A percentile compares a stretch with the other conserved stretches of the same genome.
These are phyloP conservation scores for Rhizopus sp. DNA, from an alignment of 371 early-diverging fungal genomes.

Conservation along the genomic window DNA sequence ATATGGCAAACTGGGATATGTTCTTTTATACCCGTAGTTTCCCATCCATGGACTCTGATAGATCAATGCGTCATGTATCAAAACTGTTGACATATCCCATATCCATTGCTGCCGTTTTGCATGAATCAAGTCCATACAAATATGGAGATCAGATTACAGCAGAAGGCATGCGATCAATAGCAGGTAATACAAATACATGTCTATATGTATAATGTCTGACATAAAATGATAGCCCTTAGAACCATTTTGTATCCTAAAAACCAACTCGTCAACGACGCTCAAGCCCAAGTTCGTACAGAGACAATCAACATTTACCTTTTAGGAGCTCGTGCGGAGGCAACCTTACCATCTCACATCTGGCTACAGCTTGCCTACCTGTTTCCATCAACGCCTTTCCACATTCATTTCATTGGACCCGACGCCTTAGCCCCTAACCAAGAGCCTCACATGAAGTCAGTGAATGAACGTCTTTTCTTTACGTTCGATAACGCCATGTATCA, in stretches of 20 bases:
- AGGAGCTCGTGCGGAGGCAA: conserved; percentile 82
- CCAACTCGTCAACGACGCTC: conserved; percentile 49
- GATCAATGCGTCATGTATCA: conserved; percentile 81
- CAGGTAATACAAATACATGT: conserved; percentile 41
- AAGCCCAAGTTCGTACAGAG: conserved; percentile 48
- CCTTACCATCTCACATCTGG: conserved; percentile 78
- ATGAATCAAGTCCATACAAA: conserved; percentile 74
- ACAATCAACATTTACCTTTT: conserved; percentile 74
- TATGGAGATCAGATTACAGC: conserved; percentile 69
- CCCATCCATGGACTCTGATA: conserved; percentile 71
- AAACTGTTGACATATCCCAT: conserved; percentile 83
- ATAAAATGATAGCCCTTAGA: conserved; percentile 59
- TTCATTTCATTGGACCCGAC: conserved; percentile 86
- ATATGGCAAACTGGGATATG: conserved; percentile 82
- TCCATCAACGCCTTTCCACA: conserved; percentile 75
- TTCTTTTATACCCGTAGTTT: conserved; percentile 84
- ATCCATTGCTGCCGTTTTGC: conserved; percentile 78
- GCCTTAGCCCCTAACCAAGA: conserved; percentile 61
- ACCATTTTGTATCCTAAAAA: conserved; percentile 65
- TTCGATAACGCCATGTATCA: conserved; percentile 51
- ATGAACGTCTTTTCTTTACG: conserved; percentile 54
- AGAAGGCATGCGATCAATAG: conserved; percentile 72
- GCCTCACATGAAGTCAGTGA: conserved; percentile 45
- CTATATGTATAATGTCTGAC: background rate
- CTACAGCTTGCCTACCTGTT: conserved; percentile 78